Evolutionary conservation across 768 basidiomycete species (phyloP).

Genomic region (Pulveroboletus frians): DNA sequence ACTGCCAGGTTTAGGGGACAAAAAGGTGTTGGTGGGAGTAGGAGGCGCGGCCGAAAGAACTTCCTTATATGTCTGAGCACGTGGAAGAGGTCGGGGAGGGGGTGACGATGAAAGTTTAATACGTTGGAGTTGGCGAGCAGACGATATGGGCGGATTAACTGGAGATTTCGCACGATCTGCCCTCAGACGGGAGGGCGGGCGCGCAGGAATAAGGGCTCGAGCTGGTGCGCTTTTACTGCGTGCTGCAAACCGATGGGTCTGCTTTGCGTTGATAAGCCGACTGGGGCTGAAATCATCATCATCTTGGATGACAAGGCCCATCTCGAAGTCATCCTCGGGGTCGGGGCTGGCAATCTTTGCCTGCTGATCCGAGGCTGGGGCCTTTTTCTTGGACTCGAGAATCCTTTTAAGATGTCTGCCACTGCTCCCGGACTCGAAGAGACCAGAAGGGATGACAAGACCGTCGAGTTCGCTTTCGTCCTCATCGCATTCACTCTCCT

Average conservation of each 20-base stretch:
- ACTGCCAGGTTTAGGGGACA: slow-evolving; percentile 65
- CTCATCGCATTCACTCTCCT: slow-evolving; percentile 63
- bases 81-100: slow-evolving; percentile 46
- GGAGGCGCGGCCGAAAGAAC: slow-evolving; percentile 48
- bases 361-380: slow-evolving; percentile 49
- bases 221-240: slow-evolving; percentile 61
- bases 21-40: slow-evolving; percentile 49
- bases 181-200: slow-evolving; percentile 62
- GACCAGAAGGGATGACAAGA: slow-evolving; percentile 65
- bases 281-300: slow-evolving; percentile 80
- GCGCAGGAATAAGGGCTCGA: slow-evolving; percentile 41
- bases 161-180: slow-evolving; percentile 70
- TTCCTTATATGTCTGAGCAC: slow-evolving; percentile 57
- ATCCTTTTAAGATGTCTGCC: slow-evolving; percentile 46
- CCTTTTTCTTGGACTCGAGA: slow-evolving; percentile 50
- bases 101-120: slow-evolving; percentile 67
- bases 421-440: slow-evolving; percentile 70
- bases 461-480: slow-evolving; percentile 78
- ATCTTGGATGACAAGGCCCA: slow-evolving; percentile 77
- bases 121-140: slow-evolving; percentile 61
- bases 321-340: slow-evolving; percentile 82
- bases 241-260: slow-evolving; percentile 39
- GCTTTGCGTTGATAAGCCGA: slow-evolving; percentile 51
- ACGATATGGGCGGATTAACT: slow-evolving; percentile 62
- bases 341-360: slow-evolving; percentile 54